Conservation (phyloP, 2,329 filamentous ascomycete species). For the Didymella segeticola region DNA sequence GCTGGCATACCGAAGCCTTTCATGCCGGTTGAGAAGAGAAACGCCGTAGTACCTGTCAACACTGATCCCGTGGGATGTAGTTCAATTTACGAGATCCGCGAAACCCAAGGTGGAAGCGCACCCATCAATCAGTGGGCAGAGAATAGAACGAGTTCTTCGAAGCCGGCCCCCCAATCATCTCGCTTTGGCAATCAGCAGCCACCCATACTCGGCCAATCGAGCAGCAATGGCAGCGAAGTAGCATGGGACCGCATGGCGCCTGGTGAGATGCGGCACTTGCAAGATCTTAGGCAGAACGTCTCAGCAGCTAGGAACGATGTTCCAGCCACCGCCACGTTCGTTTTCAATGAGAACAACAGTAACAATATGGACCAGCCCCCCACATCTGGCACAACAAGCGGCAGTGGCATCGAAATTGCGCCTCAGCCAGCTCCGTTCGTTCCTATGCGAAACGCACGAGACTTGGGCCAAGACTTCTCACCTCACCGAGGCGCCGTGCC, state of each 20-base stretch:
- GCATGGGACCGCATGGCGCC: slow-evolving; percentile 21
- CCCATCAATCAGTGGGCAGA: slow-evolving; percentile 39
- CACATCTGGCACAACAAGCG: slow-evolving; percentile 33
- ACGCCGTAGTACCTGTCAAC: slow-evolving; percentile 26
- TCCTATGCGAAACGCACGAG: slow-evolving; percentile 12
- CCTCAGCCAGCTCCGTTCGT: slow-evolving; percentile 24
- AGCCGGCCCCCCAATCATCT: neutral
- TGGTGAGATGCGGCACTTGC: slow-evolving; percentile 18
- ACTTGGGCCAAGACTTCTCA: slow-evolving; percentile 1
- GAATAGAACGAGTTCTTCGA: slow-evolving; percentile 3
- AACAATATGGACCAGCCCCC: slow-evolving; percentile 21
- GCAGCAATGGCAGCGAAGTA: slow-evolving; percentile 31
- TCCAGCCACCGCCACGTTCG: slow-evolving; percentile 13
- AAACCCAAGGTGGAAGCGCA: slow-evolving; percentile 37
- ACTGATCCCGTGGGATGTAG: slow-evolving; percentile 40
- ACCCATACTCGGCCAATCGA: slow-evolving; percentile 35
- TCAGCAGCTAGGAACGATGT: neutral
- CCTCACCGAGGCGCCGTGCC: neutral
- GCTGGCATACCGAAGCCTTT: slow-evolving; percentile 66
- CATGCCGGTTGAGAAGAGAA: slow-evolving; percentile 22
- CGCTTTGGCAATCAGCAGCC: neutral
- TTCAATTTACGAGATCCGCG: slow-evolving; percentile 45
- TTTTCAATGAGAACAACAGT: slow-evolving; percentile 24
- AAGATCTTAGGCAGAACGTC: slow-evolving; percentile 4
- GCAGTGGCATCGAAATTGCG: slow-evolving; percentile 33